Evolutionary conservation across 768 basidiomycete genomes (phyloP), one percentile per base, ranked within the genome.

Genomic region (Tricholoma furcatifolium): DNA sequence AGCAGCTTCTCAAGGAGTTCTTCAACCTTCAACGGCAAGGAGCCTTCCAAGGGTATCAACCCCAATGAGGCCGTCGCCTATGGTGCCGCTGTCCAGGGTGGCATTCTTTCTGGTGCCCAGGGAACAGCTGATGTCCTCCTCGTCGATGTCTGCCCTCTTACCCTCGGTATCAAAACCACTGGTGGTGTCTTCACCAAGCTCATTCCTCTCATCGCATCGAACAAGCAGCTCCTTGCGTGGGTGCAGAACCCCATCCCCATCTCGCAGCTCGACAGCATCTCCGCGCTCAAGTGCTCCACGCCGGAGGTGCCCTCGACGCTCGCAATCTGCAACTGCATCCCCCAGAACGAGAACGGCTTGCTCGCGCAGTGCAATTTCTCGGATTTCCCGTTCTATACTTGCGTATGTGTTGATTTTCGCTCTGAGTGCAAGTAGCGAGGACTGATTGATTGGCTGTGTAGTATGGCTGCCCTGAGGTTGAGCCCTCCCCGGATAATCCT

Each of bases 51-150:
- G 81, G 90, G 91, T 60, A 99, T 98, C 78, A 98, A 99, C 82
- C 94, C 95, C 48, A 96, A 99, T 70, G 96, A 99, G 77, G 96
- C 96, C 57, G 96, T 99, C 61, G 94, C 96, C 42, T 98, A 97
- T 65, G 96, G 96, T 81, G 96, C 96, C 58, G 96, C 96, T 50
- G 93, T 98, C 60, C 96, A 99, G 74, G 96, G 92, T 73, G 96
- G 93, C 76, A 96, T 99, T 64, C 90, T 99, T 59, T 89, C 94
- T 43, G 96, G 96, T 57, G 93, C 93, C 64, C 88, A 91, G 67
- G 89, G 88, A 57, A 91, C 91, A 51, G 84, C 83, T 56, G 95
- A 93, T 60, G 81, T 98, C 57, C 88, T 98, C 56, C 88, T 99
- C 51, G 91, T 99, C 65, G 96, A 99, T 71, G 93, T 98, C 67